Evolutionary conservation across 148 eudicot species (phyloP), one percentile per base, ranked within the genome.

Genomic region (Linanthus parryae): DNA sequence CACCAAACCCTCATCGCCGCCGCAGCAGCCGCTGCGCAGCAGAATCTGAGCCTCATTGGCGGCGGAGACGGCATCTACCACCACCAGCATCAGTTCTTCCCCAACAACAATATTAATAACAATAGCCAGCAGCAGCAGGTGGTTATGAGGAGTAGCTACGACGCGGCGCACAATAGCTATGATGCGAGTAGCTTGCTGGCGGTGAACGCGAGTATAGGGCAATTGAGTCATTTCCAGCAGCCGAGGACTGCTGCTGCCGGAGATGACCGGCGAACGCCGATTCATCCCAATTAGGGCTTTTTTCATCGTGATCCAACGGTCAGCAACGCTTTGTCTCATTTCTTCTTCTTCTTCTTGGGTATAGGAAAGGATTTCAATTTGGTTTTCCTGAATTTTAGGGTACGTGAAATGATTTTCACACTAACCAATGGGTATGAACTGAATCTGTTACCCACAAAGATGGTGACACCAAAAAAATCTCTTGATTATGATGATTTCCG

Each of bases 71-170:
- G 68, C 19, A 62, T 45, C 3, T 53, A 65, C 25, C 57, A 60
- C 26, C 59, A 67, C 30, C 86, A 72, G 54, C 88, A 81, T 73
- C 95, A 86, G 56, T 73, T 82, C 50, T 85, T 85, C 43, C 95
- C 89, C 0, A 73, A 58, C n/a, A n/a, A n/a, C n/a, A n/a, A n/a
- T n/a, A n/a, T n/a, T 11, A 45, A 56, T 34, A 26, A 16, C 20
- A 28, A 17, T 5, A 38, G 33, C 8, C 54, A n/a, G n/a, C n/a
- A n/a, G n/a, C n/a, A n/a, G n/a, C 64, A 70, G 18, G 66, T 62
- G 15, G 66, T 66, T 43, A 59, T 77, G 17, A 69, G 78, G 1
- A 63, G 88, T 62, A 68, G 69, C 21, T 73, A 73, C 8, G 88
- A 78, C 15, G 74, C 70, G 0, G 78, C 66, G 15, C 73, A 29